phyloP scores from a whole-genome alignment of 164 flowering plant genomes.

The Annona cherimola region DNA sequence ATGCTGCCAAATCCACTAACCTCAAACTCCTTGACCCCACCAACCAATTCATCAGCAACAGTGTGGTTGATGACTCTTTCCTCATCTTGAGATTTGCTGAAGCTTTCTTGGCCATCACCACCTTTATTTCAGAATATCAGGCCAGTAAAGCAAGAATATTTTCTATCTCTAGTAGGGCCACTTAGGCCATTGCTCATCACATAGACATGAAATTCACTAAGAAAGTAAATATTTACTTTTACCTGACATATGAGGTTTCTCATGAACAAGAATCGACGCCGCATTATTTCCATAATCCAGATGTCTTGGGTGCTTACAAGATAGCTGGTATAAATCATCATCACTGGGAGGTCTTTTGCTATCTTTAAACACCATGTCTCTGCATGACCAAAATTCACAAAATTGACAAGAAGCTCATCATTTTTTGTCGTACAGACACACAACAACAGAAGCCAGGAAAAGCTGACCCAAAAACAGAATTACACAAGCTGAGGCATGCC shows the following conservation, averaged over 20 bases:
- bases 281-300: slow-evolving; percentile 10
- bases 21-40: slow-evolving; percentile 17
- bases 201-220: too few species aligned
- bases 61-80: slow-evolving; percentile 8
- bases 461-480: too few species aligned
- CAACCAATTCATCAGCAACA: slow-evolving; percentile 5
- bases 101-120: too few species aligned
- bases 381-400: slow-evolving; percentile 15
- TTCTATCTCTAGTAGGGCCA: too few species aligned
- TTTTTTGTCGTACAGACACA: too few species aligned
- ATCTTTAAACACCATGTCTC: slow-evolving; percentile 34
- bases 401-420: neutral
- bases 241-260: slow-evolving; percentile 27
- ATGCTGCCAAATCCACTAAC: slow-evolving; percentile 13
- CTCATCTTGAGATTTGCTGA: slow-evolving; percentile 9
- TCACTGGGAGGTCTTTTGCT: slow-evolving; percentile 37
- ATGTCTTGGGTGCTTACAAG: slow-evolving; percentile 36
- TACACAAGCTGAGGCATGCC: too few species aligned
- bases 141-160: too few species aligned
- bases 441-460: too few species aligned
- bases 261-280: slow-evolving; percentile 13
- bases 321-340: slow-evolving; percentile 25
- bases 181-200: too few species aligned
- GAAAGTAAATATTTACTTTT: neutral
- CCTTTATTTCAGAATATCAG: too few species aligned